Conservation (phyloP, 352 stramenopile species). For the Elongisporangium senticosum region DNA sequence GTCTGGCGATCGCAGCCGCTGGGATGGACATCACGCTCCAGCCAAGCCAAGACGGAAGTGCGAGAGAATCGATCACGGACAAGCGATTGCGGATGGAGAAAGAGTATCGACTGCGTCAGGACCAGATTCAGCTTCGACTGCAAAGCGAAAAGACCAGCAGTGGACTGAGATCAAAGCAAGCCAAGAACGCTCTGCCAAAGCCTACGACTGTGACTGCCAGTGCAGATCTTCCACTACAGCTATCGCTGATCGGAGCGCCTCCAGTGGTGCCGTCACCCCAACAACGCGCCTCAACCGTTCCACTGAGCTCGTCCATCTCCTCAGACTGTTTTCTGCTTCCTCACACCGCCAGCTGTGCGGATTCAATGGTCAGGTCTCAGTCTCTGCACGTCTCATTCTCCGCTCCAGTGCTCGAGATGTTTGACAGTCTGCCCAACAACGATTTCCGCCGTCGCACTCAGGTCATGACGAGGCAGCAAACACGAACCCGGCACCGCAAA, state of each 20-base stretch:
- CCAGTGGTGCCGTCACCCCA: background rate
- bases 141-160: constrained; percentile 2
- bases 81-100: constrained; percentile 10
- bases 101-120: constrained; percentile 16
- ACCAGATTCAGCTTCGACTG: constrained; percentile 14
- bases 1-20: constrained; percentile 6
- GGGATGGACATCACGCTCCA: background rate
- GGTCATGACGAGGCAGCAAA: background rate
- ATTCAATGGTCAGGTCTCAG: background rate
- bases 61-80: constrained; percentile 8
- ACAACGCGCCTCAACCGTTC: background rate
- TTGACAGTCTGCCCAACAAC: background rate
- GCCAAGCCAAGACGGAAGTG: background rate
- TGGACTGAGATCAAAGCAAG: constrained; percentile 1
- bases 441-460: background rate
- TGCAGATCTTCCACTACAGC: background rate
- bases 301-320: background rate
- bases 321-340: background rate
- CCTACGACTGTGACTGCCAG: background rate
- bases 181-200: background rate
- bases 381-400: constrained; percentile 2
- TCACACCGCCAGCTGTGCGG: background rate
- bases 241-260: background rate
- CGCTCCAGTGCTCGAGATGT: background rate
- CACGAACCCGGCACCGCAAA: constrained; percentile 11